Evolutionary conservation across 441 rosid genomes (phyloP).

Genomic region (Flueggea neowawraea): DNA sequence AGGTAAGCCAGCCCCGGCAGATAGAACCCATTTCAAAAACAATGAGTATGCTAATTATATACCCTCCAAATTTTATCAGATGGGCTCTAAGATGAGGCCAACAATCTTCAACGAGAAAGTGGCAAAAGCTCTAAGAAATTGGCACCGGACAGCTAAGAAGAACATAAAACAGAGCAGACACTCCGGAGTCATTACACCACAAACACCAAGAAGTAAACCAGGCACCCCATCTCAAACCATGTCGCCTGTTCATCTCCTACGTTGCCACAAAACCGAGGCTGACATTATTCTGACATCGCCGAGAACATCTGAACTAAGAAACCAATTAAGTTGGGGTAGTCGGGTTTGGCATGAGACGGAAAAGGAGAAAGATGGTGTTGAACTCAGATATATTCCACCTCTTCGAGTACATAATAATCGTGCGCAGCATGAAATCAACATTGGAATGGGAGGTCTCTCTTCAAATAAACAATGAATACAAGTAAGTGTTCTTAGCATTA

Average conservation of each 20-base stretch:
- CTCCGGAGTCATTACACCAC: constrained; percentile 52
- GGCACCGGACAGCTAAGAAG: constrained; percentile 79
- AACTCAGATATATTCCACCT: too few relatives aligned
- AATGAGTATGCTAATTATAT: not conserved
- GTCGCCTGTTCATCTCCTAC: constrained; percentile 85
- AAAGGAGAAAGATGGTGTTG: too few relatives aligned
- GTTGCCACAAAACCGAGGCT: constrained; percentile 28
- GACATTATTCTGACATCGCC: constrained; percentile 50
- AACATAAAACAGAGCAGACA: constrained; percentile 55
- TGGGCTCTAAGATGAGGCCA: constrained; percentile 95
- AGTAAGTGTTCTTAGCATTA: too few relatives aligned
- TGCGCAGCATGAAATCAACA: too few relatives aligned
- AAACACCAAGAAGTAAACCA: constrained; percentile 54
- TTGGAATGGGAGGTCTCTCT: too few relatives aligned
- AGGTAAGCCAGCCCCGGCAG: constrained; percentile 31
- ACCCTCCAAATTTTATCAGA: constrained; percentile 27
- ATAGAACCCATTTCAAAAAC: too few relatives aligned
- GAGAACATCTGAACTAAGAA: too few relatives aligned
- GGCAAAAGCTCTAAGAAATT: constrained; percentile 73
- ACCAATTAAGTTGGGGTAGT: too few relatives aligned
- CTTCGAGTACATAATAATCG: too few relatives aligned
- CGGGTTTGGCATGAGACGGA: too few relatives aligned
- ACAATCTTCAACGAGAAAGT: constrained; percentile 78
- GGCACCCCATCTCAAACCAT: constrained; percentile 58
- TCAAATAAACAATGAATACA: too few relatives aligned